A percentile compares a stretch with the other conserved stretches of the same genome.
Conservation (phyloP, 2,329 filamentous ascomycete genomes). For the Tetracladium maxilliforme region DNA sequence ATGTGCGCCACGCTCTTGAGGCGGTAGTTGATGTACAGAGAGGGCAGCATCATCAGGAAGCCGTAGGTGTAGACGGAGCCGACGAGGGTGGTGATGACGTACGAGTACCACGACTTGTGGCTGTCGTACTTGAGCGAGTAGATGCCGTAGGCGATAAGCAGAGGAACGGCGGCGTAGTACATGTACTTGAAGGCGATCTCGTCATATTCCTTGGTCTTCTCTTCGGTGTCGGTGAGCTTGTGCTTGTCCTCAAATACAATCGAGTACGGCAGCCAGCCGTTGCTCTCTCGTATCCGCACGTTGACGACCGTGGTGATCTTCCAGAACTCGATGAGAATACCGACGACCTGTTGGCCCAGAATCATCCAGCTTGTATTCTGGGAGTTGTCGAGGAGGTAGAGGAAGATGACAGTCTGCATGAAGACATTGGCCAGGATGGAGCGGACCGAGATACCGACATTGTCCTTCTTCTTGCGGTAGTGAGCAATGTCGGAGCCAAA, state of each 20-base stretch:
- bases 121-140: conserved; percentile 88
- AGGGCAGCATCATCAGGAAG: conserved; percentile 98
- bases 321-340: conserved; percentile 65
- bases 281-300: conserved; percentile 62
- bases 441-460: conserved; percentile 88
- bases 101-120: conserved; percentile 98
- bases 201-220: conserved; percentile 98
- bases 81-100: conserved; percentile 86
- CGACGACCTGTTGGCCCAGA: conserved; percentile 63
- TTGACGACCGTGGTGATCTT: conserved; percentile 95
- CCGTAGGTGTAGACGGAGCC: conserved; percentile 96
- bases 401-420: conserved; percentile 92
- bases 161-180: conserved; percentile 79
- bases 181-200: conserved; percentile 96
- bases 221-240: conserved; percentile 83
- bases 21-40: conserved; percentile 97
- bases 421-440: conserved; percentile 95
- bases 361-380: conserved; percentile 99
- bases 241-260: conserved; percentile 93
- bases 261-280: conserved; percentile 62
- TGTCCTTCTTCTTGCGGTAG: conserved; percentile 99
- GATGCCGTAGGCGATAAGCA: conserved; percentile 74
- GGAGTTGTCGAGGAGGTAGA: conserved; percentile 94
- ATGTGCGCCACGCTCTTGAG: conserved; percentile 93
- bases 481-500: conserved; percentile 97